phyloP scores from a whole-genome alignment of 164 flowering plant genomes.

The Santalum album region DNA sequence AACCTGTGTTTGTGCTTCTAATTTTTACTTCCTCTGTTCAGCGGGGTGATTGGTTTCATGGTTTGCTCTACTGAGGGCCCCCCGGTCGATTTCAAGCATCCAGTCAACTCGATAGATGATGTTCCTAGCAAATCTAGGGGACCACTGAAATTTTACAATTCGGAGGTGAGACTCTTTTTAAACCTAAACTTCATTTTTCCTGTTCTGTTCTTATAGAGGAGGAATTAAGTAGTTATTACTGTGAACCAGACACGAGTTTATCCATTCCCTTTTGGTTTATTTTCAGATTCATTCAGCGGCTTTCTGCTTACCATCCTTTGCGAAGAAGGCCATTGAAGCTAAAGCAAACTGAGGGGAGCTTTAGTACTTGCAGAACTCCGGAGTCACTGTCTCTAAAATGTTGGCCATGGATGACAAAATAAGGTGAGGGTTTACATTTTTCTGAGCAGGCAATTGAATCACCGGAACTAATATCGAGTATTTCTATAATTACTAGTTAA shows the following conservation, averaged over 20 bases:
- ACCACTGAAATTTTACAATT: constrained; percentile 68
- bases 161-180: constrained; percentile 37
- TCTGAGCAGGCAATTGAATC: too few relatives aligned
- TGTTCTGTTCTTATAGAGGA: too few relatives aligned
- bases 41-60: constrained; percentile 87
- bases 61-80: constrained; percentile 80
- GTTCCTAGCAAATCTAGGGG: constrained; percentile 14
- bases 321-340: constrained; percentile 52
- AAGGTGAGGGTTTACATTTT: too few relatives aligned
- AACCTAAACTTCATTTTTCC: not conserved
- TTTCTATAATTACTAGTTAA: too few relatives aligned
- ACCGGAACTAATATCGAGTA: too few relatives aligned
- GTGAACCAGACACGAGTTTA: too few relatives aligned
- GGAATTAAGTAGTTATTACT: too few relatives aligned
- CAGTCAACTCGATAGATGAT: constrained; percentile 52
- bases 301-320: constrained; percentile 73
- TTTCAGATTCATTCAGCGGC: constrained; percentile 69
- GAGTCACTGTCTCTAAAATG: too few relatives aligned
- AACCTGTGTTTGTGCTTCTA: not conserved
- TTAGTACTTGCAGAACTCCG: too few relatives aligned
- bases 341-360: constrained; percentile 20
- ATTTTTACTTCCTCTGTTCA: constrained; percentile 25
- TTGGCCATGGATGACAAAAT: too few relatives aligned
- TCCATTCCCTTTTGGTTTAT: not conserved
- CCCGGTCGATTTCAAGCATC: constrained; percentile 61